Evolutionary conservation across 2,329 filamentous ascomycete species (phyloP).

Genomic region (Botryotinia narcissicola): DNA sequence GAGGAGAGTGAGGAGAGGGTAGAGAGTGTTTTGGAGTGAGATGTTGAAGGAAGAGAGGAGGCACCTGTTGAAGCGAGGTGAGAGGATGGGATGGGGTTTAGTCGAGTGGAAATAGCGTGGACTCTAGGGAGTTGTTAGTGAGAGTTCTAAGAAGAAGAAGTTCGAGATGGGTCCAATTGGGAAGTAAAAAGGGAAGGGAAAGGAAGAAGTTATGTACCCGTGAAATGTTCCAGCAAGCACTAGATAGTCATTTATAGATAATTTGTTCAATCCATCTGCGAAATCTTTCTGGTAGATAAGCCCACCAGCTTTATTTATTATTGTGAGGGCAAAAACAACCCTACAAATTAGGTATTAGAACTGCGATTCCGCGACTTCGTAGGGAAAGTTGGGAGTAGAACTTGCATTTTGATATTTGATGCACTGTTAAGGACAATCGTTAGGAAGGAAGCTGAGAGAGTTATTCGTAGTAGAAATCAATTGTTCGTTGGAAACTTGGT

Average conservation of each 20-base stretch:
- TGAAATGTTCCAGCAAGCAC: constrained; percentile 97
- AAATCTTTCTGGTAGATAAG: constrained; percentile 96
- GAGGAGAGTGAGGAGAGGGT: constrained; percentile 50
- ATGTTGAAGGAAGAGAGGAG: constrained; percentile 42
- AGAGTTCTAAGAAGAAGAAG: background rate
- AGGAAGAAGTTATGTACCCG: constrained; percentile 61
- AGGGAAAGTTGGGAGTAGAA: background rate
- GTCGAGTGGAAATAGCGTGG: constrained; percentile 54
- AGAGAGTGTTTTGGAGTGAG: constrained; percentile 67
- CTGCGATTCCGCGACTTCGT: background rate
- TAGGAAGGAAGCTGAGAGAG: background rate
- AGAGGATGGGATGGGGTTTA: constrained; percentile 16
- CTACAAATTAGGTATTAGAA: constrained; percentile 46
- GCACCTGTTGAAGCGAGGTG: background rate
- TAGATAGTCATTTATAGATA: constrained; percentile 93
- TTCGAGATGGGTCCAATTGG: background rate
- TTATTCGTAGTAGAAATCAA: background rate
- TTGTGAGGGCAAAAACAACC: constrained; percentile 92
- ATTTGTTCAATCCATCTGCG: constrained; percentile 78
- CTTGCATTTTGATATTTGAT: constrained; percentile 7
- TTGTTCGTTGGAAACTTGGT: background rate
- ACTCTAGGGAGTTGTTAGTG: constrained; percentile 46
- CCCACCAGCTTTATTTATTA: constrained; percentile 98
- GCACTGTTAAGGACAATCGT: background rate
- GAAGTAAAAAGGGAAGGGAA: constrained; percentile 32